Conservation (phyloP, 805 yeast genomes). For the Komagataella kurtzmanii region DNA sequence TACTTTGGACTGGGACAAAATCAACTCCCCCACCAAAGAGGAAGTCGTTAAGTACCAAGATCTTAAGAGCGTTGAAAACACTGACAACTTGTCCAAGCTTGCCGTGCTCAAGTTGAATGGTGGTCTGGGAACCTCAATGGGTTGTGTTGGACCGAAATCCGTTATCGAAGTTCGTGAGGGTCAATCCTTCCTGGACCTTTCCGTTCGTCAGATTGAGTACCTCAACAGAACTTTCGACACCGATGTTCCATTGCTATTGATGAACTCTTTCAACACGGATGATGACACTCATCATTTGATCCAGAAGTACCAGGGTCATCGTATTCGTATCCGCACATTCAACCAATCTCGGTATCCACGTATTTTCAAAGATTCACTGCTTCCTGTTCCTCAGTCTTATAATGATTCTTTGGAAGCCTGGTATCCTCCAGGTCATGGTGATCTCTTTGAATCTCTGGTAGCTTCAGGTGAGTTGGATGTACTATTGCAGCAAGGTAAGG, state of each 20-base stretch:
- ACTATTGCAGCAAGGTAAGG: slow-evolving; percentile 86
- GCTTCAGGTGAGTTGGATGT: slow-evolving; percentile 88
- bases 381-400: slow-evolving; percentile 78
- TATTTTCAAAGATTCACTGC: slow-evolving; percentile 85
- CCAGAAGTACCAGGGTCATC: slow-evolving; percentile 93
- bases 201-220: slow-evolving; percentile 95
- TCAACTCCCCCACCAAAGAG: slow-evolving; percentile 77
- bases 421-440: slow-evolving; percentile 99
- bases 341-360: slow-evolving; percentile 98
- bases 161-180: slow-evolving; percentile 98
- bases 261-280: slow-evolving; percentile 98
- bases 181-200: slow-evolving; percentile 86
- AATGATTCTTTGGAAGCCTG: slow-evolving; percentile 74
- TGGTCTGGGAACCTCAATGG: slow-evolving; percentile 98
- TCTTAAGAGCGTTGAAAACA: slow-evolving; percentile 26
- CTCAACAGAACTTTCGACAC: slow-evolving; percentile 82
- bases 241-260: slow-evolving; percentile 89
- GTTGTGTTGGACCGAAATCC: slow-evolving; percentile 97
- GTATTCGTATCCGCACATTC: slow-evolving; percentile 88
- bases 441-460: slow-evolving; percentile 80
- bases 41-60: slow-evolving; percentile 76
- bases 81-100: slow-evolving; percentile 55
- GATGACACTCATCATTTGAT: slow-evolving; percentile 89
- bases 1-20: slow-evolving; percentile 88
- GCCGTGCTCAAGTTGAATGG: slow-evolving; percentile 96